Evolutionary conservation across 441 rosid genomes (phyloP).

Genomic region (Erysimum pusillum): DNA sequence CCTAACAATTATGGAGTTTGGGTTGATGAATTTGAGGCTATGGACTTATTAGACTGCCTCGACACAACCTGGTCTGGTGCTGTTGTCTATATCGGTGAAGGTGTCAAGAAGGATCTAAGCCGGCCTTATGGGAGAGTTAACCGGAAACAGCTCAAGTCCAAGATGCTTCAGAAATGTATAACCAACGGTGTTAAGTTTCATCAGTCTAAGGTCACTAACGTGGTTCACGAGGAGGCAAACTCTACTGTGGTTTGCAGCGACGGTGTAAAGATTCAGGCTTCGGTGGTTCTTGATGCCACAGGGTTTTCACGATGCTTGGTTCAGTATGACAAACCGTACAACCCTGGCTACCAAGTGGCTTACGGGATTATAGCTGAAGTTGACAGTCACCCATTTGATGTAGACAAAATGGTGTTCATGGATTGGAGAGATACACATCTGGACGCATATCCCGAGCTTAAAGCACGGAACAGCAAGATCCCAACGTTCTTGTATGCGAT

Average conservation of each 20-base stretch:
- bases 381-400: slow-evolving; percentile 91
- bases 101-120: slow-evolving; percentile 64
- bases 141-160: slow-evolving; percentile 85
- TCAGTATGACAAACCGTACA: slow-evolving; percentile 91
- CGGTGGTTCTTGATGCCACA: slow-evolving; percentile 91
- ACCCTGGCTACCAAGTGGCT: slow-evolving; percentile 97
- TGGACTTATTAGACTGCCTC: slow-evolving; percentile 93
- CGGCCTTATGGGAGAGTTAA: slow-evolving; percentile 96
- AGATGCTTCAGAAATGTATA: slow-evolving; percentile 90
- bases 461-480: slow-evolving; percentile 67
- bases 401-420: slow-evolving; percentile 93
- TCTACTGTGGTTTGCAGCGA: slow-evolving; percentile 83
- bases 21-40: slow-evolving; percentile 97
- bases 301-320: slow-evolving; percentile 95
- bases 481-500: slow-evolving; percentile 92
- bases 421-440: slow-evolving; percentile 97
- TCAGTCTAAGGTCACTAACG: slow-evolving; percentile 89
- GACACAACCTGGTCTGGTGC: slow-evolving; percentile 96
- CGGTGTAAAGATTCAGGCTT: slow-evolving; percentile 82
- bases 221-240: slow-evolving; percentile 81
- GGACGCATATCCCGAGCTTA: slow-evolving; percentile 52
- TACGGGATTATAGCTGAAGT: slow-evolving; percentile 94
- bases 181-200: slow-evolving; percentile 86
- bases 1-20: slow-evolving; percentile 98
- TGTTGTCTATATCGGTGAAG: slow-evolving; percentile 70